Percentiles rank a stretch among this genome's conserved stretches.
phyloP scores from a whole-genome alignment of 176 grass and related monocot genomes.

The Thalia dealbata region DNA sequence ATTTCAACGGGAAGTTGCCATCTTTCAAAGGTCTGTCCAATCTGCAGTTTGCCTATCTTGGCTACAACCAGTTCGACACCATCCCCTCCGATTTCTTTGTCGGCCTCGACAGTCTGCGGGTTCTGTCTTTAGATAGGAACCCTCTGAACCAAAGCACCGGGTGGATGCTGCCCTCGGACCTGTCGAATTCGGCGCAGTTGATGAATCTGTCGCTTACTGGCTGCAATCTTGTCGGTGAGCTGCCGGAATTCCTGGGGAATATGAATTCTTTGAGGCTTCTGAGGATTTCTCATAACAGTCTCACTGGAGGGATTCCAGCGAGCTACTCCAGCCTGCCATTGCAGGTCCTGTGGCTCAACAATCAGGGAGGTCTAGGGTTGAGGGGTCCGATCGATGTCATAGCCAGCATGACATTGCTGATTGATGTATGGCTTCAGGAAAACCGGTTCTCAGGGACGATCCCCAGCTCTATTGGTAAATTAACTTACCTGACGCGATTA shows the following conservation, averaged over 20 bases:
- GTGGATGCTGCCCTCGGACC: conserved; percentile 28
- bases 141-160: conserved; percentile 35
- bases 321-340: conserved; percentile 26
- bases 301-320: conserved; percentile 41
- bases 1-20: conserved; percentile 1
- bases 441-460: conserved; percentile 65
- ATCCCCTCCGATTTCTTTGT: conserved; percentile 20
- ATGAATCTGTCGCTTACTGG: conserved; percentile 26
- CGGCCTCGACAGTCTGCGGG: conserved; percentile 6
- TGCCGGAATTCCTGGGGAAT: conserved; percentile 38
- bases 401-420: conserved; percentile 34
- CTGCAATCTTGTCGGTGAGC: conserved; percentile 36
- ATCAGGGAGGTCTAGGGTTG: conserved; percentile 43
- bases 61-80: conserved; percentile 17
- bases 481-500: conserved; percentile 28
- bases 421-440: conserved; percentile 62
- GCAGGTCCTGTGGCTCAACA: conserved; percentile 79
- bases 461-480: conserved; percentile 39
- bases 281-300: conserved; percentile 57
- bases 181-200: conserved; percentile 38
- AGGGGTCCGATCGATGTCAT: conserved; percentile 50
- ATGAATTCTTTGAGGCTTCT: too few relatives aligned
- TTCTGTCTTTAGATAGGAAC: conserved; percentile 20
- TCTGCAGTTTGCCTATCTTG: conserved; percentile 13
- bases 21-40: conserved; percentile 19